Evolutionary conservation across 139 green algal genomes (phyloP).

Genomic region (Tetradesmus lagerheimii): DNA sequence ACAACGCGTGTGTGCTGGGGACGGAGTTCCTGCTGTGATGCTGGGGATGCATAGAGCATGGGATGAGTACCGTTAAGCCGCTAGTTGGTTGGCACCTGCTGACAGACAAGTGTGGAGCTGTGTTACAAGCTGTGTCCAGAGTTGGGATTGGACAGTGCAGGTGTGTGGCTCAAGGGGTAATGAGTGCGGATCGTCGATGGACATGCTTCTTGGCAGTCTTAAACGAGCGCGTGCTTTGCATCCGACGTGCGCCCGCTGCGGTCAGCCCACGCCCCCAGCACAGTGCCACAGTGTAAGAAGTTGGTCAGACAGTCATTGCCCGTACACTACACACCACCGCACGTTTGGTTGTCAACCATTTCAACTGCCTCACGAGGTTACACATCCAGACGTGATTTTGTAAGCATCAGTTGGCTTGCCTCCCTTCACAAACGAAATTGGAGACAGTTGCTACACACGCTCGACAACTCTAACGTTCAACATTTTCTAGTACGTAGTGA

Average conservation of each 20-base stretch:
- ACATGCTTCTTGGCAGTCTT: background rate
- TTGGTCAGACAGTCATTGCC: background rate
- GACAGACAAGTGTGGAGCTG: too few species aligned
- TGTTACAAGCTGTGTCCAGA: background rate
- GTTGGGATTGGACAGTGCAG: background rate
- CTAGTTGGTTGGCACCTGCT: too few species aligned
- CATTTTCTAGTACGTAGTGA: too few species aligned
- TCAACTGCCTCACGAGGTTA: too few species aligned
- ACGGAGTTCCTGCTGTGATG: constrained; percentile 19
- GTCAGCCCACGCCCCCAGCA: background rate
- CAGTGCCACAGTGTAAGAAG: background rate
- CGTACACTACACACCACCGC: background rate
- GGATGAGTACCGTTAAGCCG: too few species aligned
- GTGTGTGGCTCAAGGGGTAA: background rate
- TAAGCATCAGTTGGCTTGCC: too few species aligned
- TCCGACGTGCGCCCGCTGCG: background rate
- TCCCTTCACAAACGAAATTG: too few species aligned
- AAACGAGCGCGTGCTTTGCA: background rate
- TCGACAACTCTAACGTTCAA: too few species aligned
- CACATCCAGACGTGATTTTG: too few species aligned
- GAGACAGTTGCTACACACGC: too few species aligned
- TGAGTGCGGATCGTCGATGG: background rate
- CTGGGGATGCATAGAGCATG: too few species aligned
- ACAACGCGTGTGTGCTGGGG: constrained; percentile 14
- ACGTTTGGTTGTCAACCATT: too few species aligned